Base-by-base conservation (phyloP, 2,329 filamentous ascomycete species). In the Calonectria hawksworthii region DNA sequence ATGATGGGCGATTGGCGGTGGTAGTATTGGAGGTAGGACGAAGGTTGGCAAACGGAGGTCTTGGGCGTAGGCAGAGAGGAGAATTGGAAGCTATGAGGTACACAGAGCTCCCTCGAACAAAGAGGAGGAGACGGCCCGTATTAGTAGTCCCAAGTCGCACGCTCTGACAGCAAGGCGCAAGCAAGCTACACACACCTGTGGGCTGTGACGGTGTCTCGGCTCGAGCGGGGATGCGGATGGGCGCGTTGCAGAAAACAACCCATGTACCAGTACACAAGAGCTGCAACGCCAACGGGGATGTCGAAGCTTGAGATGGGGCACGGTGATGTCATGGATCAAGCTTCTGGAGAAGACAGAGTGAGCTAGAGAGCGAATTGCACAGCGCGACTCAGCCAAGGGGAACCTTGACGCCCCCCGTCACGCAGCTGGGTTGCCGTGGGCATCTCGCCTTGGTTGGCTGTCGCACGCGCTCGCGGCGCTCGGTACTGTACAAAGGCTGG, bases 1-100 rank as follows among this genome's bases (percentile, higher is more conserved):
- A 92, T 91, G 69, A 34, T 83, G 76, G 70, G 68, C 70, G 67
- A 10, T 34, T 71, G 70, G 41, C 38, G 52, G 65, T 26, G 66
- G 69, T 50, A 34, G 14, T 23, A 61, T 38, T n/a, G 32, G 69
- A 32, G 30, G 51, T 52, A 64, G 44, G 38, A 61, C 16, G 54
- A 61, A 3, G 23, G 47, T 36, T 38, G 41, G 44, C 36, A 30
- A 9, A 28, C n/a, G 4, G 47, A 34, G 32, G 69, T 59, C 50
- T 41, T 63, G 18, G 13, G 36, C 14, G 34, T 8, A 11, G n/a
- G 34, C 26, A 63, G 38, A 26, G 26, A 59, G 26, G n/a, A 47
- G 38, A 23, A 50, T 34, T 36, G n/a, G 30, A 50, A 68, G 38
- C 11, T 54, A 54, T 32, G 47, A 52, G 34, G 11, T 56, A 59